Evolutionary conservation across 148 eudicot genomes (phyloP).

Genomic region (Diospyros lotus): DNA sequence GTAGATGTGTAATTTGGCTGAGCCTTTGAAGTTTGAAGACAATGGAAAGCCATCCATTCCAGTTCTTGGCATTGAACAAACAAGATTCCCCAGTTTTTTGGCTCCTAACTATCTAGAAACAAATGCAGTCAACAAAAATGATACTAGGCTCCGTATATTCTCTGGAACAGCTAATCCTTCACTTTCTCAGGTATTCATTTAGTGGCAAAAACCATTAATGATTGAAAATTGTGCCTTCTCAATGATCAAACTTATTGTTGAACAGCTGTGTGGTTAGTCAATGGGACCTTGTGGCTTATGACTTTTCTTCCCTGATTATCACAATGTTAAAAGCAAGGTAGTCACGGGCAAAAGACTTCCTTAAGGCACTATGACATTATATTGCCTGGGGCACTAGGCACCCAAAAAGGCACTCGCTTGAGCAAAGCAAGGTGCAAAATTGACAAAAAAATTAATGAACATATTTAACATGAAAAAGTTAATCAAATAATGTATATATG

Average conservation of each 20-base stretch:
- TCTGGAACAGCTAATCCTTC: conserved; percentile 93
- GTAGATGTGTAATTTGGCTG: conserved; percentile 63
- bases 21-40: conserved; percentile 46
- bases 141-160: conserved; percentile 79
- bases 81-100: conserved; percentile 52
- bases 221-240: not conserved
- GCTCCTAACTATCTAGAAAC: conserved; percentile 30
- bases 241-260: not conserved
- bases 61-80: conserved; percentile 25
- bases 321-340: too few species aligned
- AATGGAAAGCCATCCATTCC: conserved; percentile 55
- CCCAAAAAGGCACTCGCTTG: too few species aligned
- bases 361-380: too few species aligned
- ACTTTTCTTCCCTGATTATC: too few species aligned
- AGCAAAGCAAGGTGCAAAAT: too few species aligned
- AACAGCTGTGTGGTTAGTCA: not conserved
- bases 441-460: too few species aligned
- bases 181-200: conserved; percentile 61
- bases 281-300: too few species aligned
- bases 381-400: too few species aligned
- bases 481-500: too few species aligned
- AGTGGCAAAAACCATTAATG: not conserved
- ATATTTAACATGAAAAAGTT: too few species aligned
- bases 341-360: too few species aligned
- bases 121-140: conserved; percentile 16